Percentiles rank a stretch among this genome's conserved stretches.
These are phyloP conservation scores for Cardamine chenopodiifolia DNA, from an alignment of 345 rosid genomes.

Conservation along the genomic window DNA sequence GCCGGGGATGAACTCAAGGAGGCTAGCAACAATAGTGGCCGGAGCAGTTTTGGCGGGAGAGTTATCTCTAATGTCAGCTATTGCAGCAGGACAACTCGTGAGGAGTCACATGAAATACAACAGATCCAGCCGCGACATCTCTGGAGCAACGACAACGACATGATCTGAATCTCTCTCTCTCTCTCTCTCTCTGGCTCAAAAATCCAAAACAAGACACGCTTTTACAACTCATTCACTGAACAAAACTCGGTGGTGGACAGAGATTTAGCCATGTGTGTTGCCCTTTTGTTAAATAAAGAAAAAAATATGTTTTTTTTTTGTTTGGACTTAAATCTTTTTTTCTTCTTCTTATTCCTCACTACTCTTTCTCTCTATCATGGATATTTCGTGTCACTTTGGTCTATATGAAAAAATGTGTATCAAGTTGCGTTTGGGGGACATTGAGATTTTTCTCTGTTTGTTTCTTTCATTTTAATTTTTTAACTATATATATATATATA, in stretches of 20 bases:
- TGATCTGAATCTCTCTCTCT: neutral
- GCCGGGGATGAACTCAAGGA: conserved; percentile 74
- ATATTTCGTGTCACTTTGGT: conserved; percentile 42
- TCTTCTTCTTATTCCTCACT: neutral
- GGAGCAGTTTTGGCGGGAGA: conserved; percentile 87
- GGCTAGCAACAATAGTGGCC: conserved; percentile 71
- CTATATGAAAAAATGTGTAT: conserved; percentile 25
- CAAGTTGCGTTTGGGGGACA: conserved; percentile 34
- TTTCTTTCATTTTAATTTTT: conserved; percentile 4
- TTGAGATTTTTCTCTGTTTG: conserved; percentile 12
- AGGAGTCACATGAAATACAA: conserved; percentile 91
- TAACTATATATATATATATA: neutral
- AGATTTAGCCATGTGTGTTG: conserved; percentile 33
- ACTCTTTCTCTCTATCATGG: conserved; percentile 26
- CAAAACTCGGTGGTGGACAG: conserved; percentile 19
- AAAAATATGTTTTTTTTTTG: conserved; percentile 15
- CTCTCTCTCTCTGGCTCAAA: conserved; percentile 7
- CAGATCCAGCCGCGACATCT: conserved; percentile 72
- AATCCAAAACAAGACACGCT: conserved; percentile 29
- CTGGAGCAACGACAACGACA: conserved; percentile 43
- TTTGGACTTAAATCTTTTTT: conserved; percentile 25
- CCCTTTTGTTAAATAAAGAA: conserved; percentile 40
- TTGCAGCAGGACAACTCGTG: conserved; percentile 88
- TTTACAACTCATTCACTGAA: conserved; percentile 39
- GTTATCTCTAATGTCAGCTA: conserved; percentile 86